These are phyloP conservation scores for Lentithecium fluviatile DNA, from an alignment of 495 filamentous ascomycete species.

Conservation along the genomic window DNA sequence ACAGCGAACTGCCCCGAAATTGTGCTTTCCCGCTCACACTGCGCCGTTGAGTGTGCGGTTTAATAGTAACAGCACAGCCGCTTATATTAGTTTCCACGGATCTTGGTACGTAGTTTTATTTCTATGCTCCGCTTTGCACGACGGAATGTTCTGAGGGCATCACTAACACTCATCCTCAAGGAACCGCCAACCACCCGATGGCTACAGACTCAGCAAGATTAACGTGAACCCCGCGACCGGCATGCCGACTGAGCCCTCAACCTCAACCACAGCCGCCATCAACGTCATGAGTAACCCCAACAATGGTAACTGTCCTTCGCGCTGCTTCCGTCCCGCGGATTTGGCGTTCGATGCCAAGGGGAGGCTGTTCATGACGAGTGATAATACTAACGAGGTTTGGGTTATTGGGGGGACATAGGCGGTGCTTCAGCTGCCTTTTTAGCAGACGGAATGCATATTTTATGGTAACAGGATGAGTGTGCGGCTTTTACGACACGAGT, in stretches of 20 bases:
- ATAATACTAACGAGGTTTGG: conserved; percentile 49
- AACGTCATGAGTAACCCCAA: conserved; percentile 49
- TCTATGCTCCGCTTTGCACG: background rate
- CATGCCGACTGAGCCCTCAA: conserved; percentile 43
- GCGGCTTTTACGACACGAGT: too few species aligned
- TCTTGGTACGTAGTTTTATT: conserved; percentile 35
- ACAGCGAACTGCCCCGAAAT: conserved; percentile 26
- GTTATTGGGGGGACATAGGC: conserved; percentile 43
- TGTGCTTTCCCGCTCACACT: conserved; percentile 39
- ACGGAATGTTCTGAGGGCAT: background rate
- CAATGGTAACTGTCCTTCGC: conserved; percentile 35
- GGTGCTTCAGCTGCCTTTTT: too few species aligned
- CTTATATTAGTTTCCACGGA: conserved; percentile 44
- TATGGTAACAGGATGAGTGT: too few species aligned
- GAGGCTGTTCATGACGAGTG: conserved; percentile 49
- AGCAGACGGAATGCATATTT: too few species aligned
- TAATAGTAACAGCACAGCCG: conserved; percentile 37
- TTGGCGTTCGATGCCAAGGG: conserved; percentile 49
- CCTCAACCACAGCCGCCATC: conserved; percentile 44
- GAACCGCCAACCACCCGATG: conserved; percentile 44
- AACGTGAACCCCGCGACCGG: conserved; percentile 43
- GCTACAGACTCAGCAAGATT: conserved; percentile 49
- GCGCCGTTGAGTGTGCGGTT: conserved; percentile 39
- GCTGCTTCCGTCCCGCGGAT: conserved; percentile 52
- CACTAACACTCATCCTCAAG: conserved; percentile 24